Percentiles rank a stretch among this genome's conserved stretches.
These are phyloP conservation scores for Corylus americana DNA, from an alignment of 306 rosid species.

Conservation along the genomic window DNA sequence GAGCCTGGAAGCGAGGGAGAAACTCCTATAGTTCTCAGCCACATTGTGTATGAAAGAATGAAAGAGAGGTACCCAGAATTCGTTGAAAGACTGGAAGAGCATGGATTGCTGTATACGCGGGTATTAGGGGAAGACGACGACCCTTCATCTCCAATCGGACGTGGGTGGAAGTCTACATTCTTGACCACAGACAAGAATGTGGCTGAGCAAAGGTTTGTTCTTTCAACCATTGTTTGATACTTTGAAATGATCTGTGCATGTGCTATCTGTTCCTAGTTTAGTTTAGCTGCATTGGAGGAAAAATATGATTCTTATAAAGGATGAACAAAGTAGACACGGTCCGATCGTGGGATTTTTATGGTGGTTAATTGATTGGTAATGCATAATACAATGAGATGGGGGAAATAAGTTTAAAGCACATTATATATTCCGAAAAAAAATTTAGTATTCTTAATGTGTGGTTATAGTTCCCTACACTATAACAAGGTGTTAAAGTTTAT, in stretches of 20 bases:
- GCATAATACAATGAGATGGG: not conserved
- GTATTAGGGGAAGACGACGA: constrained; percentile 75
- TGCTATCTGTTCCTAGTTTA: no score
- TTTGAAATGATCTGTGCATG: not conserved
- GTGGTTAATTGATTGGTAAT: not conserved
- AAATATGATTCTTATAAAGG: no score
- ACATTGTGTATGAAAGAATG: constrained; percentile 71
- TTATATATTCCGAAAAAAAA: not conserved
- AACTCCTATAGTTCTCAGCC: constrained; percentile 88
- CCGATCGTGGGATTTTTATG: no score
- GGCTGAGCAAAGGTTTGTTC: constrained; percentile 72
- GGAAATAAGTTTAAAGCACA: not conserved
- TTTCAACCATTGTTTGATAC: not conserved
- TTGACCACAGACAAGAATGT: constrained; percentile 65
- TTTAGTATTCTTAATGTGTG: no score
- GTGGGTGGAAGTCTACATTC: constrained; percentile 97
- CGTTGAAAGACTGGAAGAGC: constrained; percentile 63
- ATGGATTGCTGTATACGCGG: constrained; percentile 69
- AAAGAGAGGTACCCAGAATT: constrained; percentile 66
- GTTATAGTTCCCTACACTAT: no score
- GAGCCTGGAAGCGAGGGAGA: constrained; percentile 83
- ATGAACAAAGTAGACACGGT: no score
- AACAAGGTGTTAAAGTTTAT: no score
- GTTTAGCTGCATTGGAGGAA: no score
- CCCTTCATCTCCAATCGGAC: constrained; percentile 83